Evolutionary conservation across 2,329 filamentous ascomycete species (phyloP), one percentile per base, ranked within the genome.

Genomic region (Hypomyces rosellus): DNA sequence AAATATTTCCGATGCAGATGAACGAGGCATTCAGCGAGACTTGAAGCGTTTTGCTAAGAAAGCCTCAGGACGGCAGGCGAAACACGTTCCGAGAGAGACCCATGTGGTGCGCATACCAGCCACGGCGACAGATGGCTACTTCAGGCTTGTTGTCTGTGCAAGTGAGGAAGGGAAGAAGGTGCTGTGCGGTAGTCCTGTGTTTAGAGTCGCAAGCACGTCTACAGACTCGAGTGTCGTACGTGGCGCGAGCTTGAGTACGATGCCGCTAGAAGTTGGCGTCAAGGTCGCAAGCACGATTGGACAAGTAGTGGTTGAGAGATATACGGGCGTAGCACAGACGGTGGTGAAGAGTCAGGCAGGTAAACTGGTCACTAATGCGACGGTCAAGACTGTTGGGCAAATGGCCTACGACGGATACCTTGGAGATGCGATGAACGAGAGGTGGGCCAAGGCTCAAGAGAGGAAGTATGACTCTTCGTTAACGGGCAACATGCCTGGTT

Each of bases 11-110:
- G 69, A 72, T 1, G 68, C 66, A 1, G 81, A 86, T 34, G 85
- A 88, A 61, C 74, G 84, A 2, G 80, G 75, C 1, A 85, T 84
- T 69, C 83, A 87, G 63, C 73, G 85, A 34, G 85, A 89, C 59
- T 78, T 88, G 33, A 72, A 70, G 43, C 78, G 80, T n/a, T 85
- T 87, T 34, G 58, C 69, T 2, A 84, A 81, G 54, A 84, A 78
- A 54, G 74, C 75, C 0, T 65, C 72, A 1, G 72, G 75, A 2
- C 59, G 61, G n/a, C 55, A 68, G 2, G 67, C 66, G 50, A 72
- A 66, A 1, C 82, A 86, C 51, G 49, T 69, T 0, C 65, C 81
- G 0, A 72, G 83, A 1, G 82, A 87, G 63, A 88, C 85, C 0
- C 77, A 78, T 25, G 69, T 88, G 1, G 69, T 86, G 5, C 75